phyloP scores from a whole-genome alignment of 805 yeast genomes.

The Kuraishia floccosa region DNA sequence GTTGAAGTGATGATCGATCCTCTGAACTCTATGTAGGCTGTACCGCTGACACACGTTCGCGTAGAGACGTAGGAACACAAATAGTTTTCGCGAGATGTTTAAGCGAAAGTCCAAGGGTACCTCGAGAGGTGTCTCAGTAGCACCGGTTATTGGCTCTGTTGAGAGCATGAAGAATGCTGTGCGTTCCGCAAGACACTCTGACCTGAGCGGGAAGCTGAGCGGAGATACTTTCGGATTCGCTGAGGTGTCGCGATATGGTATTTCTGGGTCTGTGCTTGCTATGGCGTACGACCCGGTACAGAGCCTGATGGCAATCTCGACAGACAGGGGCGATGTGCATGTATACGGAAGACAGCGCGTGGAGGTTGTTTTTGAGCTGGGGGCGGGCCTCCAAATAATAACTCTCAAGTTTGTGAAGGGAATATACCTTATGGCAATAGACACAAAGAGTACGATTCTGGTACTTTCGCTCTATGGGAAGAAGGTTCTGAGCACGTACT shows the following conservation, averaged over 20 bases:
- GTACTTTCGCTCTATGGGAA: conserved; percentile 64
- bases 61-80: no score
- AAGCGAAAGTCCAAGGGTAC: no score
- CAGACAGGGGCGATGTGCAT: conserved; percentile 57
- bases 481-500: conserved; percentile 44
- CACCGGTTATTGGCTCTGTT: no score
- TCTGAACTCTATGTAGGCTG: no score
- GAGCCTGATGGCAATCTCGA: conserved; percentile 71
- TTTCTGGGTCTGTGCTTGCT: conserved; percentile 53
- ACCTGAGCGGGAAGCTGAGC: no score
- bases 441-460: conserved; percentile 45
- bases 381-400: conserved; percentile 36
- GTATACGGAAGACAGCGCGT: conserved; percentile 82
- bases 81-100: no score
- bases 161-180: conserved; percentile 5
- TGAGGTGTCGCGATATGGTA: conserved; percentile 35
- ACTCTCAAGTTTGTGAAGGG: conserved; percentile 66
- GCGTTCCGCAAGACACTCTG: conserved; percentile 5
- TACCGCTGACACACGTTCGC: no score
- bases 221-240: conserved; percentile 17
- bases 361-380: conserved; percentile 49
- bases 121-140: no score
- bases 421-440: conserved; percentile 66
- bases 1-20: no score
- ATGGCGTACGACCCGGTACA: conserved; percentile 84